A percentile compares a stretch with the other conserved stretches of the same genome.
Evolutionary conservation across 805 yeast genomes (phyloP).

Genomic region (Starmerella bombi): DNA sequence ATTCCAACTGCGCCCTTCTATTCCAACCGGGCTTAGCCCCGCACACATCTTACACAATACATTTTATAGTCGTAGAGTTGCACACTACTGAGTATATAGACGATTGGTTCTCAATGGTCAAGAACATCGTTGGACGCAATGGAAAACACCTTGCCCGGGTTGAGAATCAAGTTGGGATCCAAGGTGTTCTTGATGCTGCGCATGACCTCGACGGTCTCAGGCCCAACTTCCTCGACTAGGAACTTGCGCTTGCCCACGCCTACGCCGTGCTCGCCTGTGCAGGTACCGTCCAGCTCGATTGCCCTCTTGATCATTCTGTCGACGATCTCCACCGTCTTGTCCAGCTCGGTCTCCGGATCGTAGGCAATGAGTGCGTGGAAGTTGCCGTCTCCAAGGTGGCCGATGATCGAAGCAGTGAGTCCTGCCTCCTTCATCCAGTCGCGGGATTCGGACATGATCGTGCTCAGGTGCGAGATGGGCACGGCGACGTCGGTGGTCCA

Average conservation of each 20-base stretch:
- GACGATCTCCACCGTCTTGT: conserved; percentile 46
- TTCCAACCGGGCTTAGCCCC: no score
- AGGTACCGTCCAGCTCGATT: conserved; percentile 62
- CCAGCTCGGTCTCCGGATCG: conserved; percentile 36
- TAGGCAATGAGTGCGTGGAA: conserved; percentile 60
- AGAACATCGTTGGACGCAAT: conserved; percentile 5
- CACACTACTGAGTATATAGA: no score
- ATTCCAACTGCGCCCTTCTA: no score
- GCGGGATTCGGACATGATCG: conserved; percentile 48
- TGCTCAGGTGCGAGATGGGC: conserved; percentile 58
- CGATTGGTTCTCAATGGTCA: conserved; percentile 11
- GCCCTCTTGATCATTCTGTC: conserved; percentile 47
- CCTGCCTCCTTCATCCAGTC: conserved; percentile 48
- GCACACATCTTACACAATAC: no score
- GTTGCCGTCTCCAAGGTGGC: conserved; percentile 88
- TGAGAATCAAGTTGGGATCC: conserved; percentile 61
- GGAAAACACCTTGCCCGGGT: conserved; percentile 67
- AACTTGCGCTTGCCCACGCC: conserved; percentile 67
- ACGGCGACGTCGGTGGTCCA: conserved; percentile 93
- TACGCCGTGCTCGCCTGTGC: conserved; percentile 84
- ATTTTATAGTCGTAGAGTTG: no score
- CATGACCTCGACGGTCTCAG: conserved; percentile 55
- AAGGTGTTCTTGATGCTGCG: conserved; percentile 56
- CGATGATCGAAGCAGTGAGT: conserved; percentile 49
- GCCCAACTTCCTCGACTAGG: conserved; percentile 52